Evolutionary conservation across 805 yeast genomes (phyloP).

Genomic region (Metschnikowia bowlesiae): DNA sequence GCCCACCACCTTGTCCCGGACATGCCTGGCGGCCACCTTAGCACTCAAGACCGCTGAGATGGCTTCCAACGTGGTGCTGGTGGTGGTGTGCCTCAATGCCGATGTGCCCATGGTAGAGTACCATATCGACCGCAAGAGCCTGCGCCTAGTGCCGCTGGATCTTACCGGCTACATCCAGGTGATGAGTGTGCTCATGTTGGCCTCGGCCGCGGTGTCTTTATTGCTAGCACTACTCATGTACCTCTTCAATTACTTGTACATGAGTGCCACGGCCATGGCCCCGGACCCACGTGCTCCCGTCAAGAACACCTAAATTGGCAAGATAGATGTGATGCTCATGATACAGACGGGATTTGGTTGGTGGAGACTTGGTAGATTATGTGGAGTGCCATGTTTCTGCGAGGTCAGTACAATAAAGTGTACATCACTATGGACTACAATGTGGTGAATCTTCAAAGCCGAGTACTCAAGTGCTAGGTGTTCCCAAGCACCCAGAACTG

Average conservation of each 20-base stretch:
- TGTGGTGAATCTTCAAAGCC: too few relatives aligned
- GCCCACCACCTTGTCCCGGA: conserved; percentile 7
- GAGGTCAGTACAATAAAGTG: too few relatives aligned
- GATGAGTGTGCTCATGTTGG: conserved; percentile 10
- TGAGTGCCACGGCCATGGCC: not conserved
- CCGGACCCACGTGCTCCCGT: too few relatives aligned
- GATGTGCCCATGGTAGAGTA: conserved; percentile 22
- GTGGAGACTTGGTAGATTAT: too few relatives aligned
- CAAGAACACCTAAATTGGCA: not conserved
- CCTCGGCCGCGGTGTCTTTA: conserved; percentile 14
- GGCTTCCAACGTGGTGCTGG: conserved; percentile 15
- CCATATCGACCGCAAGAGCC: conserved; percentile 18
- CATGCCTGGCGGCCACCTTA: conserved; percentile 16
- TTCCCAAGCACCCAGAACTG: too few relatives aligned
- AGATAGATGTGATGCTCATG: too few relatives aligned
- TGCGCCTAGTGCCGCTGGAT: conserved; percentile 17
- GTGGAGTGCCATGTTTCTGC: too few relatives aligned
- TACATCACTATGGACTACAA: too few relatives aligned
- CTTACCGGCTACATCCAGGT: conserved; percentile 28
- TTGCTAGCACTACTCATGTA: conserved; percentile 12
- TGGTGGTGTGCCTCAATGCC: conserved; percentile 19
- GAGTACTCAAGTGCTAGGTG: too few relatives aligned
- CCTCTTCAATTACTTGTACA: conserved; percentile 5
- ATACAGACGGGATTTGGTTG: too few relatives aligned
- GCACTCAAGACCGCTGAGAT: conserved; percentile 21